Conservation (phyloP, 1,139 yeast genomes). For the Meyerozyma sp. region DNA sequence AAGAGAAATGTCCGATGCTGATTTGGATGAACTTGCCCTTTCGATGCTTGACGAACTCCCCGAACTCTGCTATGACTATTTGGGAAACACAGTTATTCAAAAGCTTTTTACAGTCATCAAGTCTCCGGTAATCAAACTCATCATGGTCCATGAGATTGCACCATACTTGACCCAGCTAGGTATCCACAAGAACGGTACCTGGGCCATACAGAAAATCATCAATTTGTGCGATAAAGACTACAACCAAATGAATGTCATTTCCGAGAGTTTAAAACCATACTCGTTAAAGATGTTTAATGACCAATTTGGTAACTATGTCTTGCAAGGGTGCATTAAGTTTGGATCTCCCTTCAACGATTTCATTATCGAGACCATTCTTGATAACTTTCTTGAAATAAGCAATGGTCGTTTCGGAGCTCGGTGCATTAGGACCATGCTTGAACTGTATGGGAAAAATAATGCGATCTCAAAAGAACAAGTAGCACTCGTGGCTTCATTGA, state of each 20-base stretch:
- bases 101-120: conserved; percentile 69
- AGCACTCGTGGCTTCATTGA: conserved; percentile 71
- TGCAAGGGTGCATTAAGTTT: conserved; percentile 89
- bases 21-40: conserved; percentile 76
- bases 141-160: conserved; percentile 74
- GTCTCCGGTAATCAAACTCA: conserved; percentile 66
- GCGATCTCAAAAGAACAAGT: conserved; percentile 57
- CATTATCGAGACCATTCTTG: conserved; percentile 77
- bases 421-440: conserved; percentile 89
- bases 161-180: conserved; percentile 89
- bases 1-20: conserved; percentile 32
- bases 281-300: conserved; percentile 85
- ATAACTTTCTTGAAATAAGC: conserved; percentile 76
- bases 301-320: conserved; percentile 94
- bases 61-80: conserved; percentile 83
- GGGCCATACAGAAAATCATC: conserved; percentile 98
- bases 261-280: conserved; percentile 70
- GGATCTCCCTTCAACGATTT: conserved; percentile 87
- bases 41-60: conserved; percentile 89
- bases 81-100: conserved; percentile 95
- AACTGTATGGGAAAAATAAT: conserved; percentile 50
- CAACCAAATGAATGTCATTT: conserved; percentile 68
- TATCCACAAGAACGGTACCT: conserved; percentile 95
- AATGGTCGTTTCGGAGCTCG: conserved; percentile 93
- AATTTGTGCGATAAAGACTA: conserved; percentile 57